Percentiles rank a stretch among this genome's conserved stretches.
phyloP scores from a whole-genome alignment of 1,139 yeast genomes.

The Lodderomyces beijingensis region DNA sequence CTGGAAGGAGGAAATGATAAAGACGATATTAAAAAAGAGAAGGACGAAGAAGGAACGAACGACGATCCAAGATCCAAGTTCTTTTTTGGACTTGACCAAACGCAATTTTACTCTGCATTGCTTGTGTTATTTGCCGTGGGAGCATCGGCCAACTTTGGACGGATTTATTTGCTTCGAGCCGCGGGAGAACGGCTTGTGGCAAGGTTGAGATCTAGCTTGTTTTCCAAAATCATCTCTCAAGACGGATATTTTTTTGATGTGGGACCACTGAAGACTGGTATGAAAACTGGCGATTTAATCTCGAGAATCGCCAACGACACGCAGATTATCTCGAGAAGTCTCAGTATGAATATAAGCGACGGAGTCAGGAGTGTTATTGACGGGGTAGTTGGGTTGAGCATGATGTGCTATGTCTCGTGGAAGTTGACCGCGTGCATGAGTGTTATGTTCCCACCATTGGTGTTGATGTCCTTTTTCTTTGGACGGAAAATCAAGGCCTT shows the following conservation, averaged over 20 bases:
- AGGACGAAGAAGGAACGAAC: slow-evolving; percentile 25
- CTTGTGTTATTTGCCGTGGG: slow-evolving; percentile 60
- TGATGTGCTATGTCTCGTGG: slow-evolving; percentile 88
- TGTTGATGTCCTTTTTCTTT: slow-evolving; percentile 69
- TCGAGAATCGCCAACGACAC: slow-evolving; percentile 88
- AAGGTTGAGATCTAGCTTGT: slow-evolving; percentile 69
- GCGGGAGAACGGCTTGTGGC: slow-evolving; percentile 88
- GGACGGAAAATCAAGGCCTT: slow-evolving; percentile 76
- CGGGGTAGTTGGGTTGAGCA: slow-evolving; percentile 72
- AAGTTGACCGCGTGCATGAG: slow-evolving; percentile 73
- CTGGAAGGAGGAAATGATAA: slow-evolving; percentile 25
- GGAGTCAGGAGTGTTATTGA: slow-evolving; percentile 79
- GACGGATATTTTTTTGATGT: slow-evolving; percentile 92
- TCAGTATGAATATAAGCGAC: slow-evolving; percentile 87
- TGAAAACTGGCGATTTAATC: slow-evolving; percentile 88
- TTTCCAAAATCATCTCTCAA: slow-evolving; percentile 72
- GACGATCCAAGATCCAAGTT: slow-evolving; percentile 7
- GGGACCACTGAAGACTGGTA: slow-evolving; percentile 46
- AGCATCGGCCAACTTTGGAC: slow-evolving; percentile 73
- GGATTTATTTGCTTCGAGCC: slow-evolving; percentile 67
- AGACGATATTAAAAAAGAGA: slow-evolving; percentile 7
- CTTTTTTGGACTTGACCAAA: slow-evolving; percentile 31
- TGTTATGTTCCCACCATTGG: slow-evolving; percentile 76
- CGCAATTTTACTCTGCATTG: slow-evolving; percentile 32
- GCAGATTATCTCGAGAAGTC: slow-evolving; percentile 79